Conservation (phyloP, 306 rosid genomes). For the Gynostemma pentaphyllum region DNA sequence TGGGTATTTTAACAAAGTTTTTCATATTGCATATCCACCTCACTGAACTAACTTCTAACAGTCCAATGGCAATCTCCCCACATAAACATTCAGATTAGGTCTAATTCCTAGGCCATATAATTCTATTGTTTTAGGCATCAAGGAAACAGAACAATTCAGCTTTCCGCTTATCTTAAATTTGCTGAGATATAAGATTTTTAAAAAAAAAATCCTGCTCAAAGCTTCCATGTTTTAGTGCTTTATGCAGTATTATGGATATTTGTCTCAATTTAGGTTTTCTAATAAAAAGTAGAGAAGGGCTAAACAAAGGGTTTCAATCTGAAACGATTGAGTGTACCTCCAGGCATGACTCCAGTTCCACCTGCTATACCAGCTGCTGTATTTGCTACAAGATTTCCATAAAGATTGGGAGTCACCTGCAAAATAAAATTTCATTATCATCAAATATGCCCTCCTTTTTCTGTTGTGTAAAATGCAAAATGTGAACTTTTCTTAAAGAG, state of each 20-base stretch:
- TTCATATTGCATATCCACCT: background rate
- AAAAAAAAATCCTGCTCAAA: background rate
- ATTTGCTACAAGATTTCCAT: conserved; percentile 93
- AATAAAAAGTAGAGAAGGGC: background rate
- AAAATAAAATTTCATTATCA: conserved; percentile 14
- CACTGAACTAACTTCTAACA: background rate
- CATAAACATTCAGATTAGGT: background rate
- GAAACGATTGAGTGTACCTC: conserved; percentile 39
- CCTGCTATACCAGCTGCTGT: conserved; percentile 98
- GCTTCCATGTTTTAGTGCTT: background rate
- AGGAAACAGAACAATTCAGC: background rate
- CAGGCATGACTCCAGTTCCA: conserved; percentile 99
- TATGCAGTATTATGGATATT: background rate
- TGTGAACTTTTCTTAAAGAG: background rate
- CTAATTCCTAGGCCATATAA: background rate
- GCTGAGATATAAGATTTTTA: background rate
- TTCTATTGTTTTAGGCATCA: background rate
- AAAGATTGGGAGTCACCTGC: conserved; percentile 94
- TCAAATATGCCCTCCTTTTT: conserved; percentile 11
- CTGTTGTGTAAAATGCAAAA: background rate
- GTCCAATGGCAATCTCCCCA: background rate
- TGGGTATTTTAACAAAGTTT: background rate
- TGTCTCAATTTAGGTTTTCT: background rate
- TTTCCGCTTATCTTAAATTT: background rate
- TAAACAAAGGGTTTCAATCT: background rate